Base-by-base conservation (phyloP, 371 early-diverging fungal genomes). In the Mucor velutinosus region DNA sequence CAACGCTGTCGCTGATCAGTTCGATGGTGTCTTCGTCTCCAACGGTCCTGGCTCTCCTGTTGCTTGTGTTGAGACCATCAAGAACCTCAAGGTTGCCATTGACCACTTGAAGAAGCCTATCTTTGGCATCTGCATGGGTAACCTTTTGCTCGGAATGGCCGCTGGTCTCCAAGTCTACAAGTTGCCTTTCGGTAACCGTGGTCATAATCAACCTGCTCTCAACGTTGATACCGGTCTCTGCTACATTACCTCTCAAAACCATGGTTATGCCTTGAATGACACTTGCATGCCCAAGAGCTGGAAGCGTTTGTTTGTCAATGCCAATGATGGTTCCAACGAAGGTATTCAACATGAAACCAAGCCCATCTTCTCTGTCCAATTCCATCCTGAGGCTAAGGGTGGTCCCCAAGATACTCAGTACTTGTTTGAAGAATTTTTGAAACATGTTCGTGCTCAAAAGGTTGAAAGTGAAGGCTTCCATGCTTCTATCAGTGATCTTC, bases 121-220 rank as follows among this genome's bases (percentile, higher is more conserved):
- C 68, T 97, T 97, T 75, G 98, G 98, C 64, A 97, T 97, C 76
- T 97, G 98, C 84, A 96, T 97, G 96, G 98, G 98, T 66, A 93
- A 96, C 78, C 91, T 92, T 70, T 71, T 97, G 30, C 82, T 97
- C 67, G 97, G 95, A 49, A 83, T 94, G 82, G 96, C 97, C 6
- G 94, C 94, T 33, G 97, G 97, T 30, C 75, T 93, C 61, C 72
- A 87, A 27, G 86, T 89, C 0, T 94, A 94, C 88, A 97, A 97
- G 85, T 79, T 97, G 43, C 93, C 91, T 45, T 97, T 89, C 61
- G 98, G 98, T 61, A 97, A 97, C 87, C 95, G 98, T 67, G 97
- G 96, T 47, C 98, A 97, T 81, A 97, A 97, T 82, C 95, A 95
- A 80, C 97, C 98, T 37, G 93, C 91, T 43, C 76, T 94, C 60